Evolutionary conservation across 2,329 filamentous ascomycete genomes (phyloP).

Genomic region (Knufia petricola): DNA sequence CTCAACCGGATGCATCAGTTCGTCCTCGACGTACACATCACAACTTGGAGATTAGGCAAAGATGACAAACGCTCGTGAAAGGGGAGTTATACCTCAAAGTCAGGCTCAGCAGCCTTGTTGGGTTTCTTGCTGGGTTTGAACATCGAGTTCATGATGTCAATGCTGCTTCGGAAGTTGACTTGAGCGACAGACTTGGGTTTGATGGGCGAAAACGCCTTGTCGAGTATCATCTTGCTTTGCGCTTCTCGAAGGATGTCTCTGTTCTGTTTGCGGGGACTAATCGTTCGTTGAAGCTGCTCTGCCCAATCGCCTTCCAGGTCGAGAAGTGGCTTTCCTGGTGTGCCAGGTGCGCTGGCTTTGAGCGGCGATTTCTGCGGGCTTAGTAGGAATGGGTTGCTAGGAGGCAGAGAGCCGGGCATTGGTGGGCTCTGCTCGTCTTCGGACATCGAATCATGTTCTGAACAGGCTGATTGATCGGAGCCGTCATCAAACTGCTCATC

Average conservation of each 20-base stretch:
- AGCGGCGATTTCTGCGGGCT: constrained; percentile 17
- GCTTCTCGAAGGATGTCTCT: constrained; percentile 60
- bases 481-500: constrained; percentile 63
- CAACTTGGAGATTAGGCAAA: background rate
- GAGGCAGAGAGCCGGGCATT: constrained; percentile 68
- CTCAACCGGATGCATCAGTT: constrained; percentile 4
- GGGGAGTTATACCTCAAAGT: constrained; percentile 79
- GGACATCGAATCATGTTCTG: constrained; percentile 40
- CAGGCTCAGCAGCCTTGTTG: constrained; percentile 49
- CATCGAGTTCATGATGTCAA: constrained; percentile 92
- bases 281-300: constrained; percentile 83
- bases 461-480: constrained; percentile 54
- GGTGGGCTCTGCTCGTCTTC: constrained; percentile 59
- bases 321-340: constrained; percentile 45
- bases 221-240: constrained; percentile 50
- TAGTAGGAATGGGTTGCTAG: constrained; percentile 30
- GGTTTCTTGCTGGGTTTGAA: constrained; percentile 60
- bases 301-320: constrained; percentile 76
- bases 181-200: constrained; percentile 21
- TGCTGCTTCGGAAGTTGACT: constrained; percentile 67
- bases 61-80: constrained; percentile 29
- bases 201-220: constrained; percentile 30
- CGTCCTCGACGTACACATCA: constrained; percentile 3
- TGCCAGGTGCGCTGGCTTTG: constrained; percentile 29
- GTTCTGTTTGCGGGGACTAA: constrained; percentile 88